Base-by-base conservation (phyloP, 78 protist species). In the Tieghemostelium lacteum region DNA sequence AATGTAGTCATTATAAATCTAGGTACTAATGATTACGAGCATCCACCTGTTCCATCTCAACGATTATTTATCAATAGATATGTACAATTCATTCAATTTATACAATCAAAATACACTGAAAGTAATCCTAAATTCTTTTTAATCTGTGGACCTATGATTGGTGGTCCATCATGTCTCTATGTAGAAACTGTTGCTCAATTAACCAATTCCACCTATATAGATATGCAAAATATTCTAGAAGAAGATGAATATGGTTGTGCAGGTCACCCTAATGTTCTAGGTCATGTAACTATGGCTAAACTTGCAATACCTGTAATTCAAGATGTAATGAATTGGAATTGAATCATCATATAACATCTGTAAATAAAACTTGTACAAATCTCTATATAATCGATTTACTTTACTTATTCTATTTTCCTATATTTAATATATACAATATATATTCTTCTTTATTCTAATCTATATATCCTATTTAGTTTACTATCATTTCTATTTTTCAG, bases 101-200 rank as follows among this genome's bases (percentile, higher is more conserved):
- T 1, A 2, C 7, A 24, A 26, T 14, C 73, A 31, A 22, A n/a
- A 33, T 12, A 24, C 37, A 61, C 19, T 14, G 52, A 10, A 33
- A 52, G 17, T 16, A 14, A 55, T n/a, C 45, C 91, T 26, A 34
- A 24, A 8, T 22, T 88, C 7, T 75, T 88, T 34, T 65, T 88
- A 28, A 55, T 76, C 24, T 88, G 94, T 45, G 94, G 94, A n/a
- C 77, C 86, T 40, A 88, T 88, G 94, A 66, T 76, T 7, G 5
- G 24, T 1, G 75, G 55, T 52, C 40, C 78, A 17, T 20, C 36
- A 20, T 88, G 94, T 66, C 28, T 31, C 24, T 61, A 75, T 28
- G 52, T 66, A 2, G n/a, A 75, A 31, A 63, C 28, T 12, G 87
- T 88, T 8, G 34, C 71, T n/a, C 16, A 52, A n/a, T 33, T 42